Percentiles rank a stretch among this genome's conserved stretches.
Conservation (phyloP, 306 rosid species). For the Cicer chorassanicum region DNA sequence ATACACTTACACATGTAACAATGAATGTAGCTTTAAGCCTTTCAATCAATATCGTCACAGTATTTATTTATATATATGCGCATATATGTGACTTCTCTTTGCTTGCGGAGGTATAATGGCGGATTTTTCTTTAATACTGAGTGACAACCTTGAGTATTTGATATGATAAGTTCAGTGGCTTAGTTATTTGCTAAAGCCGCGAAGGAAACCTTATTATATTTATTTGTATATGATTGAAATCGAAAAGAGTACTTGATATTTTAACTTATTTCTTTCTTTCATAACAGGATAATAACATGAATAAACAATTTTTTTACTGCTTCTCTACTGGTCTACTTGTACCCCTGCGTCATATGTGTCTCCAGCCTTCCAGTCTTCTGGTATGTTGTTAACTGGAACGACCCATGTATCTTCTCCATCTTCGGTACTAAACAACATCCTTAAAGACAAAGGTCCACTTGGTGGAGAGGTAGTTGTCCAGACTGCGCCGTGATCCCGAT, state of each 20-base stretch:
- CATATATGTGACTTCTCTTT: neutral
- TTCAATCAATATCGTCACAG: constrained; percentile 9
- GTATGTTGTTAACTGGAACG: constrained; percentile 73
- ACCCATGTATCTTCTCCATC: constrained; percentile 84
- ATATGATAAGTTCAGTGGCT: constrained; percentile 11
- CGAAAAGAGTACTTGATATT: neutral
- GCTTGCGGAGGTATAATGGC: neutral
- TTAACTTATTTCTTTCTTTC: constrained; percentile 5
- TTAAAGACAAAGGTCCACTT: constrained; percentile 72
- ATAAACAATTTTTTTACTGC: constrained; percentile 36
- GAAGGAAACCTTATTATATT: constrained; percentile 9
- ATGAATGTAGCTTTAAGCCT: neutral
- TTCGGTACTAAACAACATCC: constrained; percentile 78
- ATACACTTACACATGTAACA: constrained; percentile 19
- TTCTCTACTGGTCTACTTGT: constrained; percentile 62
- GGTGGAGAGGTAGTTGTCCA: constrained; percentile 85
- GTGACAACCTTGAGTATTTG: constrained; percentile 27
- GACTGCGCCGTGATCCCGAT: constrained; percentile 74
- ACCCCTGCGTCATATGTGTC: constrained; percentile 80
- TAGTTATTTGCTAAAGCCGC: constrained; percentile 14
- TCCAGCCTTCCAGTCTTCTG: constrained; percentile 84
- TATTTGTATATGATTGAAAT: constrained; percentile 14
- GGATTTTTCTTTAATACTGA: neutral
- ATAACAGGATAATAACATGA: constrained; percentile 24
- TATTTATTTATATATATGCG: neutral